Percentiles rank a stretch among this genome's conserved stretches.
Conservation (phyloP, 306 rosid species). For the Quercus aquifolioides region DNA sequence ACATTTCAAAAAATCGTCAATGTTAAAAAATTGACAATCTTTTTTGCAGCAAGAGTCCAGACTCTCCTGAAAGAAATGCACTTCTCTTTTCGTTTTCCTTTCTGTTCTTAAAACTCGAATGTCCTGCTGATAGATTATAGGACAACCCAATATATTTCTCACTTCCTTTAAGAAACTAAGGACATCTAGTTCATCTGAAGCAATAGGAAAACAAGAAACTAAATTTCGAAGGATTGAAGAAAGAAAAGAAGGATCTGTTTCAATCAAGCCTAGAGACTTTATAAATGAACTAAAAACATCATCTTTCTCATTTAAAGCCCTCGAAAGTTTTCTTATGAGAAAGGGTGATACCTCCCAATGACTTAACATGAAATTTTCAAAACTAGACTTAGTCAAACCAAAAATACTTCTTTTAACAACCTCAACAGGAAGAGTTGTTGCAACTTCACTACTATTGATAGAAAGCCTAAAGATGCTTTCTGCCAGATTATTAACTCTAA, state of each 20-base stretch:
- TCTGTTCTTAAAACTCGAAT: slow-evolving; percentile 68
- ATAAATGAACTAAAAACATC: slow-evolving; percentile 43
- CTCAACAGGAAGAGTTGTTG: slow-evolving; percentile 34
- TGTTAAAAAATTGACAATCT: slow-evolving; percentile 42
- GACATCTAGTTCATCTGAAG: slow-evolving; percentile 71
- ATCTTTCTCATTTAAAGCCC: slow-evolving; percentile 21
- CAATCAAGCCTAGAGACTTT: slow-evolving; percentile 35
- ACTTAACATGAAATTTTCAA: slow-evolving; percentile 51
- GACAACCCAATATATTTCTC: slow-evolving; percentile 61
- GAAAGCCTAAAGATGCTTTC: slow-evolving; percentile 76
- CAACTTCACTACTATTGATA: slow-evolving; percentile 23
- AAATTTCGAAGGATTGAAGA: slow-evolving; percentile 47
- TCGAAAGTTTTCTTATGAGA: slow-evolving; percentile 31
- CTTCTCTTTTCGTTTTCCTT: slow-evolving; percentile 46
- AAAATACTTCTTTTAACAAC: slow-evolving; percentile 46
- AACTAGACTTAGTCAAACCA: slow-evolving; percentile 44
- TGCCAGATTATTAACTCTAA: slow-evolving; percentile 53
- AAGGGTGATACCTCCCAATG: slow-evolving; percentile 70
- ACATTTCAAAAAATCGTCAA: slow-evolving; percentile 44
- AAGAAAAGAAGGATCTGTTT: slow-evolving; percentile 46
- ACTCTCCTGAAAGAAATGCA: slow-evolving; percentile 54
- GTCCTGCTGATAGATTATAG: slow-evolving; percentile 70
- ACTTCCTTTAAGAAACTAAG: slow-evolving; percentile 59
- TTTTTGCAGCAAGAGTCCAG: slow-evolving; percentile 24
- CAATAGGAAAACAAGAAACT: slow-evolving; percentile 76